These are phyloP conservation scores for Alternaria sp. DNA, from an alignment of 2,329 filamentous ascomycete species.

Conservation along the genomic window DNA sequence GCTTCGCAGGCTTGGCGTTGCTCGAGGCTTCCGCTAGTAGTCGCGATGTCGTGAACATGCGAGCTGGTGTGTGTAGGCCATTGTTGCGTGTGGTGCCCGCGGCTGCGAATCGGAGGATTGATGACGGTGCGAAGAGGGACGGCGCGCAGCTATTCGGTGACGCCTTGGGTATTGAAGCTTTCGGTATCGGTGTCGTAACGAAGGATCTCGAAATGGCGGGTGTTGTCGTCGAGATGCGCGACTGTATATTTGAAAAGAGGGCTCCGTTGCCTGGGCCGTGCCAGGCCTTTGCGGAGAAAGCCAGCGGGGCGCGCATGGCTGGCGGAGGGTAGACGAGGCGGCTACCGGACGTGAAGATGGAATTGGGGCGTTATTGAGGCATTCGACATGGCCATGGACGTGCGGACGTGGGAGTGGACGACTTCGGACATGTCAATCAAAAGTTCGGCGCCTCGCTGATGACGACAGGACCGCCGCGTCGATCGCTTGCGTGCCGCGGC, in stretches of 20 bases:
- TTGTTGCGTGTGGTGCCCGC: constrained; percentile 32
- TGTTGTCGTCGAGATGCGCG: constrained; percentile 24
- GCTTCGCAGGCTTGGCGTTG: constrained; percentile 19
- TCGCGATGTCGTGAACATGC: constrained; percentile 38
- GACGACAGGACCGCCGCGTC: constrained; percentile 32
- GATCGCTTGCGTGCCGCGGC: constrained; percentile 26
- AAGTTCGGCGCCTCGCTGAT: constrained; percentile 36
- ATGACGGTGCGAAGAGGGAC: constrained; percentile 18
- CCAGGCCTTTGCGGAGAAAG: constrained; percentile 43
- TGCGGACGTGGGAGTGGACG: constrained; percentile 16
- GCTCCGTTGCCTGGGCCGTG: constrained; percentile 43
- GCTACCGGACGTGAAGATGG: constrained; percentile 31
- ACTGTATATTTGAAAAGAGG: constrained; percentile 42
- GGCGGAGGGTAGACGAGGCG: constrained; percentile 20
- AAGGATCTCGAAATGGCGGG: constrained; percentile 25
- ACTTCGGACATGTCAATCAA: constrained; percentile 24
- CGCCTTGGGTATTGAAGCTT: neutral
- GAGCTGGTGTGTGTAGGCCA: constrained; percentile 31
- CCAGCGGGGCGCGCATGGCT: constrained; percentile 46
- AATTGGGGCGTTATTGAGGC: constrained; percentile 18
- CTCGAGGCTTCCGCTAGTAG: constrained; percentile 33
- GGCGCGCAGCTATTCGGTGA: constrained; percentile 11
- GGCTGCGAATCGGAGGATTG: constrained; percentile 19
- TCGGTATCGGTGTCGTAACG: constrained; percentile 14
- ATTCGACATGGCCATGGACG: constrained; percentile 34